Evolutionary conservation across 176 grass and related monocot species (phyloP).

Genomic region (Sorghum bicolor): DNA sequence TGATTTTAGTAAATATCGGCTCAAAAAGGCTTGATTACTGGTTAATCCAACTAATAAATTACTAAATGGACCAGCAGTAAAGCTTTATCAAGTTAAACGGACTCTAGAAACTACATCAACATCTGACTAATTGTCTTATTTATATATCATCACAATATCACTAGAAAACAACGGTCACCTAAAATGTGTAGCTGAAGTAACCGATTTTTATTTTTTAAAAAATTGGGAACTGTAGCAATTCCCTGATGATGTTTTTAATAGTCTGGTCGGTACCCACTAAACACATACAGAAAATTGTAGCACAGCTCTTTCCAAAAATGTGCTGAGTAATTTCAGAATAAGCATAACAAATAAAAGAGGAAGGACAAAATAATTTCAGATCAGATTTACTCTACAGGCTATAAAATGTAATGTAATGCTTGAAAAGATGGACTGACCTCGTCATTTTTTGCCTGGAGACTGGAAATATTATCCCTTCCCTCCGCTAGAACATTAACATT

Average conservation of each 20-base stretch:
- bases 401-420: background rate
- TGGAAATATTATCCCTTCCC: slow-evolving; percentile 43
- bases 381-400: background rate
- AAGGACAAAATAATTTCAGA: background rate
- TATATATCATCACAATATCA: background rate
- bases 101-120: background rate
- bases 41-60: background rate
- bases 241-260: background rate
- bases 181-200: background rate
- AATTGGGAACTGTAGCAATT: too few species aligned
- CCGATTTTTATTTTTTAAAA: background rate
- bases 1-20: too few species aligned
- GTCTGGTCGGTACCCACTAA: background rate
- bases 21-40: background rate
- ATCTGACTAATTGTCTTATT: background rate
- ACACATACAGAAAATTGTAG: background rate
- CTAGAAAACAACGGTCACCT: background rate
- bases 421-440: slow-evolving; percentile 42
- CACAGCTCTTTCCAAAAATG: background rate
- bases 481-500: slow-evolving; percentile 55
- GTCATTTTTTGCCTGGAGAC: slow-evolving; percentile 44
- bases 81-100: background rate
- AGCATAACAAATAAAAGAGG: background rate
- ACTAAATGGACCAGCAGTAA: background rate
- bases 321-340: background rate